Evolutionary conservation across 192 early-diverging fungal species (phyloP), one percentile per base, ranked within the genome.

Genomic region (Haplosporangium gracile): DNA sequence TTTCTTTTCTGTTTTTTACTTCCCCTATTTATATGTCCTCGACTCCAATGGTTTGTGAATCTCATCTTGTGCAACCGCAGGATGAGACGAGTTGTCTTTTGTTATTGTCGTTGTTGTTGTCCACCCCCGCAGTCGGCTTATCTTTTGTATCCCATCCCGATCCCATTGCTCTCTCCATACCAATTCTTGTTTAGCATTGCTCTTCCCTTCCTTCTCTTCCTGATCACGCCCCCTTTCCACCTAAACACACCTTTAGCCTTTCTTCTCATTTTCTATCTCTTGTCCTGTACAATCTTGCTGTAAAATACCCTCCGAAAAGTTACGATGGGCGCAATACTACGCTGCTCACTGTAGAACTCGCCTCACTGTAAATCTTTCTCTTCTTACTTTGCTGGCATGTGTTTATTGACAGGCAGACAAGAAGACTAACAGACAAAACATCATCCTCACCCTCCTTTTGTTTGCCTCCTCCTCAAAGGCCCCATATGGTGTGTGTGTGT

Each of bases 201-300:
- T 55, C 24, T 22, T n/a, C 53, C 24, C 22, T 26, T 24, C 10
- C 43, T 45, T 45, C 43, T 45, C 43, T 10, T 10, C 29, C 13
- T 65, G 29, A 65, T 65, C 60, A 65, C 60, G 60, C 60, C 60
- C 55, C 60, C 60, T 65, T 34, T 15, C 5, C 20, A 22, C 39
- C 3, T 36, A 70, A 78, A 78, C 77, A 78, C 77, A 71, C 40
- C 68, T 55, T 71, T 78, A 57, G 10, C 29, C 57, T 4, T n/a
- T 4, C 10, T 73, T 4, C 29, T 73, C 78, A 53, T 79, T 79
- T 73, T 79, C 78, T 79, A 79, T 79, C 78, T 79, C 63, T n/a
- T 26, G n/a, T 63, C 42, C 42, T 43, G 26, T 63, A 0, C 47
- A 51, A 51, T 51, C 5, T 16, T 51, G 49, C 49, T 51, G 49